A percentile compares a stretch with the other conserved stretches of the same genome.
phyloP scores from a whole-genome alignment of 768 basidiomycete genomes.

The Calocera viscosa region DNA sequence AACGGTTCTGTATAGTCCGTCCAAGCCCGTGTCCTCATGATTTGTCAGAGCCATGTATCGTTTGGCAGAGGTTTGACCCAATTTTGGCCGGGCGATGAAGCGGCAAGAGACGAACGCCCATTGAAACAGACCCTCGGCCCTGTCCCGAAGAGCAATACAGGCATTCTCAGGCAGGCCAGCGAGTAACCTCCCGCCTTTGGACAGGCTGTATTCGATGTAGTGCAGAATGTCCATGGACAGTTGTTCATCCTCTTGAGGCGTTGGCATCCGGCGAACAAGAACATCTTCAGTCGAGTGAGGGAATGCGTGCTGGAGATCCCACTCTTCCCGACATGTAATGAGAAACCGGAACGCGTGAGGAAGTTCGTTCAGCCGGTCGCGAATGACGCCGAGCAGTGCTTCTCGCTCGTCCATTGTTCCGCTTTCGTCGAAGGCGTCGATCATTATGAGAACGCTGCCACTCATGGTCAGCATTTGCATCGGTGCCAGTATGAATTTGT shows the following conservation, averaged over 20 bases:
- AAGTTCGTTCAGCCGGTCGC: neutral
- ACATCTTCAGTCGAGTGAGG: neutral
- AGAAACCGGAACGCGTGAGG: neutral
- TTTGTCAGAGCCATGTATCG: no score
- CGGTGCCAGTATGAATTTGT: conserved; percentile 17
- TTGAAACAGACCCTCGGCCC: neutral
- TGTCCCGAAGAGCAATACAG: neutral
- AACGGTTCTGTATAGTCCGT: no score
- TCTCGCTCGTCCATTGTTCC: neutral
- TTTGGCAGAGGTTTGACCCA: no score
- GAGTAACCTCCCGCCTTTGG: neutral
- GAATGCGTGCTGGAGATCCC: neutral
- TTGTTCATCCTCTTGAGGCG: neutral
- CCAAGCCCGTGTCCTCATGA: no score
- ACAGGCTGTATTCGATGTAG: neutral
- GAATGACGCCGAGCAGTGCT: neutral
- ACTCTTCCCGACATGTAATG: neutral
- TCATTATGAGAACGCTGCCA: conserved; percentile 24
- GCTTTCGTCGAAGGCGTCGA: conserved; percentile 33
- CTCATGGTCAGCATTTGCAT: neutral
- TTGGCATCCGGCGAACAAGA: neutral
- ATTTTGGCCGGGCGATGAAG: neutral
- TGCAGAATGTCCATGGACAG: neutral
- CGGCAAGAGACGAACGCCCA: neutral
- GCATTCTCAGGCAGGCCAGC: neutral